These are phyloP conservation scores for Solanum chilense DNA, from an alignment of 257 asterid species.

Conservation along the genomic window DNA sequence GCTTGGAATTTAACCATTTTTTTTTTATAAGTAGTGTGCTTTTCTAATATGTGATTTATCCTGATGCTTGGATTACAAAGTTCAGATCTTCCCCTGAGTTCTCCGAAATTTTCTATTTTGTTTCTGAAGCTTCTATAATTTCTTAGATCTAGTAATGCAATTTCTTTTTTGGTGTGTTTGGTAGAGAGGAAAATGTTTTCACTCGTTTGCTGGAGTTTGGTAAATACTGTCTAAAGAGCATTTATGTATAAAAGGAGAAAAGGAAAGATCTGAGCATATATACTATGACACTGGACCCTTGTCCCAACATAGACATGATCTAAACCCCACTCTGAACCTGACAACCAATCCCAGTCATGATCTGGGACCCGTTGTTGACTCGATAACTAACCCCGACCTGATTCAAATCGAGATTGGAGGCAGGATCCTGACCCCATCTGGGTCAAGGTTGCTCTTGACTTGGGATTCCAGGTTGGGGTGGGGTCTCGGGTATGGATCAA, in stretches of 20 bases:
- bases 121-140: background rate
- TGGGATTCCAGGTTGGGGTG: background rate
- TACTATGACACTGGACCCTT: background rate
- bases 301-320: background rate
- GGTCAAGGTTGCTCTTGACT: background rate
- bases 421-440: background rate
- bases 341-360: background rate
- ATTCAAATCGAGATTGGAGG: background rate
- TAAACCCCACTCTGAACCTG: background rate
- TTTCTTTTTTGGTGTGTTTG: background rate
- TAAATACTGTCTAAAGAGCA: background rate
- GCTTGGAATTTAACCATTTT: background rate
- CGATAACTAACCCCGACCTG: background rate
- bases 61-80: background rate
- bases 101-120: background rate
- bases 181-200: background rate
- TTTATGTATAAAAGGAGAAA: background rate
- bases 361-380: background rate
- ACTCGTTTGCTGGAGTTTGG: background rate
- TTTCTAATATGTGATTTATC: background rate
- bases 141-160: slow-evolving; percentile 9
- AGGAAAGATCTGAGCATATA: background rate
- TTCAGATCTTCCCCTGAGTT: background rate
- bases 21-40: background rate
- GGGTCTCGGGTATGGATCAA: background rate